Conservation (phyloP, 2,329 filamentous ascomycete species). For the Colletotrichum ledebouriae region DNA sequence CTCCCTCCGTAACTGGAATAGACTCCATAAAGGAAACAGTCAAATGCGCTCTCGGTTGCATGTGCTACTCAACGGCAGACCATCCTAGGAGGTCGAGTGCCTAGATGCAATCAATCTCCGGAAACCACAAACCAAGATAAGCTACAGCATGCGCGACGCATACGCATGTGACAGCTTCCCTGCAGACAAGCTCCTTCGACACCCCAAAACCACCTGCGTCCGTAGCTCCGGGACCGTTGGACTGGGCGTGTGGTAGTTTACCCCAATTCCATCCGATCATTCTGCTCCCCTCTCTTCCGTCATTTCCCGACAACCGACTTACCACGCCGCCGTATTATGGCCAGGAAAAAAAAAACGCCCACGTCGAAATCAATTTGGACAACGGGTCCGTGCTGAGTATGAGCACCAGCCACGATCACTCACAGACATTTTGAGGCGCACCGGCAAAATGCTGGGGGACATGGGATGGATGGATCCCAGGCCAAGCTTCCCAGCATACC, state of each 20-base stretch:
- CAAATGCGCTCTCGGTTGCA: neutral
- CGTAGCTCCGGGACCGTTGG: constrained; percentile 36
- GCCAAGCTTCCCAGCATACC: neutral
- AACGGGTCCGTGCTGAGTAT: too few species aligned
- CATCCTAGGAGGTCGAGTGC: neutral
- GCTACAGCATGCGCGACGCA: neutral
- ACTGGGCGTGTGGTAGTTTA: neutral
- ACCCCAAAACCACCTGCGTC: constrained; percentile 12
- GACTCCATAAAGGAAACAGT: too few species aligned
- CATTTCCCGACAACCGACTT: constrained; percentile 39
- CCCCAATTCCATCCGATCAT: constrained; percentile 32
- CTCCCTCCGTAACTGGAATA: neutral
- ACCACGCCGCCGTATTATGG: neutral
- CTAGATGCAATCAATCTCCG: constrained; percentile 15
- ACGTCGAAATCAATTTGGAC: too few species aligned
- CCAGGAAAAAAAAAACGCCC: too few species aligned
- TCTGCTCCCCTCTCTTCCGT: constrained; percentile 19
- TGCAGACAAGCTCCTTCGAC: constrained; percentile 7
- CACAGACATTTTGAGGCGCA: too few species aligned
- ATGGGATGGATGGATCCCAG: too few species aligned
- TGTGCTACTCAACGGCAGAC: neutral
- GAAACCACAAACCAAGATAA: constrained; percentile 24
- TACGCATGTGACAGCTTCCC: constrained; percentile 35
- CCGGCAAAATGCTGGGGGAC: neutral
- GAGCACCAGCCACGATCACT: too few species aligned